These are phyloP conservation scores for Epichloe scottii DNA, from an alignment of 2,329 filamentous ascomycete genomes.

Conservation along the genomic window DNA sequence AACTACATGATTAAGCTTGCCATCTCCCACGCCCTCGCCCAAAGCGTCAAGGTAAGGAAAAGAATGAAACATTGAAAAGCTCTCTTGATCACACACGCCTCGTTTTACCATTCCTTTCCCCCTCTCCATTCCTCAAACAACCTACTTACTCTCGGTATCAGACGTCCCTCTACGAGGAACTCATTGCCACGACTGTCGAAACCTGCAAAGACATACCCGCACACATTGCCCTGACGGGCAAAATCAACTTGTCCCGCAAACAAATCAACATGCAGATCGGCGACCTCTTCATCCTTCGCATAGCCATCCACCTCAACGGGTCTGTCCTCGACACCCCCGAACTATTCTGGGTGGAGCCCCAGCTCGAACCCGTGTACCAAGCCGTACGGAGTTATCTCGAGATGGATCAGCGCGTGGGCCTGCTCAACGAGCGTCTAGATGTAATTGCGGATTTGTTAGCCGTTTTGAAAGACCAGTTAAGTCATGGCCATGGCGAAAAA, in stretches of 20 bases:
- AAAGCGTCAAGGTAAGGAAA: slow-evolving; percentile 70
- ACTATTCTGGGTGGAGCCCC: slow-evolving; percentile 96
- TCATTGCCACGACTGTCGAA: slow-evolving; percentile 87
- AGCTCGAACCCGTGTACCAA: slow-evolving; percentile 91
- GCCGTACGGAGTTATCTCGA: slow-evolving; percentile 91
- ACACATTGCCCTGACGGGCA: slow-evolving; percentile 84
- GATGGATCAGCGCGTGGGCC: slow-evolving; percentile 88
- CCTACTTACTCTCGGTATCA: slow-evolving; percentile 21
- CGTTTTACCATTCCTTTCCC: neutral
- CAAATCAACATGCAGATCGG: slow-evolving; percentile 99
- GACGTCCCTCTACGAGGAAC: slow-evolving; percentile 91
- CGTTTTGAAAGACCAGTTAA: slow-evolving; percentile 89
- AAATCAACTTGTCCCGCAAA: slow-evolving; percentile 73
- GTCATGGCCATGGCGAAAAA: slow-evolving; percentile 83
- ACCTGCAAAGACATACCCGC: slow-evolving; percentile 86
- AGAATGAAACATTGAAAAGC: neutral
- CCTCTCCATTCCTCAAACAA: neutral
- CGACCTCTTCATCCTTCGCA: slow-evolving; percentile 91
- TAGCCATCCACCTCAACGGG: slow-evolving; percentile 96
- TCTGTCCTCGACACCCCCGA: slow-evolving; percentile 94
- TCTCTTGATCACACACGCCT: neutral
- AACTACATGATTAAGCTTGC: slow-evolving; percentile 98
- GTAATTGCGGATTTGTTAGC: slow-evolving; percentile 90
- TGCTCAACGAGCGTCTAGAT: slow-evolving; percentile 72
- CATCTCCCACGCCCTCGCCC: slow-evolving; percentile 88